Base-by-base conservation (phyloP, 345 rosid species). In the Toxicodendron radicans region DNA sequence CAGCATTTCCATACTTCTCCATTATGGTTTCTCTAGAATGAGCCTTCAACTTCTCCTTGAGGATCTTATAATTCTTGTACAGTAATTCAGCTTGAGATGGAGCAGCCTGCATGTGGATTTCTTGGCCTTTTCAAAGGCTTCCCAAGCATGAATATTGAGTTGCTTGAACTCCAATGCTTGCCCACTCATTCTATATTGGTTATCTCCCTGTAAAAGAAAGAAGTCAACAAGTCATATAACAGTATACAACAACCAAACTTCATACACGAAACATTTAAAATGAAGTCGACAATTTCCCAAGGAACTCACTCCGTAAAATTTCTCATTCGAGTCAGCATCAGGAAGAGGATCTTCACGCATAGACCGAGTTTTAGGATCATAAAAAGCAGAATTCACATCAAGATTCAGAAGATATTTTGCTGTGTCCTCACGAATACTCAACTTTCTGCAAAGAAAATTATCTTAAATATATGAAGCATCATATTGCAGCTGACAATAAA, bases 331-430 rank as follows among this genome's bases (percentile, higher is more conserved):
- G 66, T 91, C 91, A 7, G 92, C 89, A 73, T 91, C 89, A 33
- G 92, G 96, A 81, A 87, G 93, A 0, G 93, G 93, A 83, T 91
- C 96, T 81, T 89, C 96, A 70, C 90, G 89, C 93, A 89, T 89
- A 17, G 93, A 87, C 10, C 92, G 83, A 5, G 93, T 87, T 80
- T 91, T 91, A 21, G 96, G 96, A 75, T 91, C 96, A 76, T 89
- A 91, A 66, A 85, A 87, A 13, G 96, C 92, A 12, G 96, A 91
- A 75, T 89, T 85, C 8, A 91, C 88, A 78, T 89, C 96, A 38
- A 91, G 93, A 79, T 91, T 91, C 71, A 91, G 74, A 53, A 89
- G 80, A 78, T 89, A 91, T 72, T 91, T 91, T 27, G 92, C 94
- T 13, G 92, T 87, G 59, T 91, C 97, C 73, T 91, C 97, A 60